Base-by-base conservation (phyloP, 495 filamentous ascomycete species). In the Penicillium diatomitis region DNA sequence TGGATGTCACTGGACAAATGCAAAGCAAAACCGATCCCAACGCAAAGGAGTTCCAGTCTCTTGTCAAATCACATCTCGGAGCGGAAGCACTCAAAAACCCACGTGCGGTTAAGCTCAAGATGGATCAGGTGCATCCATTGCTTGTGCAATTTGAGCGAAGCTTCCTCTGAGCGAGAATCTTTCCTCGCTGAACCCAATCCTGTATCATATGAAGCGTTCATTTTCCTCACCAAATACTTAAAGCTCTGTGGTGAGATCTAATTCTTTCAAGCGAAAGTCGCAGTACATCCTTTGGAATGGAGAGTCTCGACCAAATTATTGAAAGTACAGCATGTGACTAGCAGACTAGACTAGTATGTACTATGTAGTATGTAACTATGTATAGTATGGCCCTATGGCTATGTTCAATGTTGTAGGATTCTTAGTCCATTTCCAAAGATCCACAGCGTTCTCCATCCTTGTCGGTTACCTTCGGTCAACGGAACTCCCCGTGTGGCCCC, bases 1-100 rank as follows among this genome's bases (percentile, higher is more conserved):
- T 77, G 5, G 70, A 77, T 47, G 48, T 78, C 36, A 70, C 67
- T 10, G 69, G 67, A 4, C 74, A 78, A 47, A 53, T 75, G 52
- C 66, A 69, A 41, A 68, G 69, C 53, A 69, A 65, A 48, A 58
- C 66, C 7, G 66, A 71, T 31, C 42, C 49, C 4, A 57, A 54
- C 38, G 56, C 44, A 0, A 42, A 61, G 50, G 57, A 63, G 46
- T 51, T 71, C 45, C 67, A 58, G 33, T 46, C 51, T n/a, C 27
- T 71, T 42, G 46, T 72, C 46, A 52, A 55, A 10, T 33, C 53
- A n/a, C 56, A 51, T 33, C 30, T 70, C 4, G 68, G 69, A 1
- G 60, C 55, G 8, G 45, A 57, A 29, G 63, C 64, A 6, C 43
- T 68, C 42, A 44, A 65, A 40, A 71, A 73, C 10, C 66, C 66